These are phyloP conservation scores for Saccharomyces hybrid DNA, from an alignment of 1,139 yeast species.

Conservation along the genomic window DNA sequence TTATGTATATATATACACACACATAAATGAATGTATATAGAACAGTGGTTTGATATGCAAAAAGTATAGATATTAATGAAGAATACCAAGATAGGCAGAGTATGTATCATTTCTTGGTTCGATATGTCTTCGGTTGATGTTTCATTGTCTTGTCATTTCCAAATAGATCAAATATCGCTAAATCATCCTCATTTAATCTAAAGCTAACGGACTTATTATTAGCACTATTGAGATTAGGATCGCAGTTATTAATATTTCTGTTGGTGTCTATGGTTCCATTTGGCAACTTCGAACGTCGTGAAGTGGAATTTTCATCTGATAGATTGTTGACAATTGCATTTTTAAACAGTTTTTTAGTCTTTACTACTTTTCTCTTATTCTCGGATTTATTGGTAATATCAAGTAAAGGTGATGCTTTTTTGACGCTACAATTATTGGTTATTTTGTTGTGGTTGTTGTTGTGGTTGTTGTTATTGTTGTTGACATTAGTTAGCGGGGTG, in stretches of 20 bases:
- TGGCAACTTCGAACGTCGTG: conserved; percentile 4
- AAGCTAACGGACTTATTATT: conserved; percentile 16
- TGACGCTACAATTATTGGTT: not conserved
- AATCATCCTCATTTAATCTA: conserved; percentile 24
- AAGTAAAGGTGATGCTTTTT: conserved; percentile 11
- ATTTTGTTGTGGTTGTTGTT: not conserved
- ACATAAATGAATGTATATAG: not conserved
- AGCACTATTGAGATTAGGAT: not conserved
- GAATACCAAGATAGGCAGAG: conserved; percentile 17
- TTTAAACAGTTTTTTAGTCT: conserved; percentile 23
- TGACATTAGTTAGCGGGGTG: not conserved
- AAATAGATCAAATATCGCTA: conserved; percentile 29
- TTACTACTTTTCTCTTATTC: conserved; percentile 7
- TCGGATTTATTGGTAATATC: conserved; percentile 21
- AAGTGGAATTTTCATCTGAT: conserved; percentile 17
- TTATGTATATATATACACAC: not conserved
- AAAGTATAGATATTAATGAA: conserved; percentile 28
- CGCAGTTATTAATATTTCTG: not conserved
- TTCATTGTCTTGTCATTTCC: conserved; percentile 15
- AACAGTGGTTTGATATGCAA: conserved; percentile 22
- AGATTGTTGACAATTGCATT: conserved; percentile 27
- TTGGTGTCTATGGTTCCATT: not conserved
- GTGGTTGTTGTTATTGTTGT: not conserved
- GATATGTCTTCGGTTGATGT: conserved; percentile 21
- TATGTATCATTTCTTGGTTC: conserved; percentile 10